Evolutionary conservation across 768 basidiomycete genomes (phyloP).

Genomic region (Rhizopogon salebrosus): DNA sequence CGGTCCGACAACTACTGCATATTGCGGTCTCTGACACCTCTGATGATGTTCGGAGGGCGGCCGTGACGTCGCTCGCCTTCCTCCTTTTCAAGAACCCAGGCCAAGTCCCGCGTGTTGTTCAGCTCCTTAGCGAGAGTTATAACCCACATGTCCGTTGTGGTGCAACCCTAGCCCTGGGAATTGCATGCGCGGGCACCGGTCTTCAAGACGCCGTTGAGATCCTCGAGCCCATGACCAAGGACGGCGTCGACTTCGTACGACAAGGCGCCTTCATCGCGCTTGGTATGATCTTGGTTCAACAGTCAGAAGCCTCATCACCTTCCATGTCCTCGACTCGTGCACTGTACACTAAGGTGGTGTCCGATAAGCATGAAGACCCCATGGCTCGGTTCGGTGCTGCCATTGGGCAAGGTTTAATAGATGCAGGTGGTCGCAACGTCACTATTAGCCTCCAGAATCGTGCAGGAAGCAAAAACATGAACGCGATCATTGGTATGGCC

Average conservation of each 20-base stretch:
- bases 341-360: conserved; percentile 84
- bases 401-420: conserved; percentile 93
- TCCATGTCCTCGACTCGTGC: conserved; percentile 76
- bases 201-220: conserved; percentile 90
- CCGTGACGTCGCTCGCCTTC: conserved; percentile 94
- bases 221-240: conserved; percentile 96
- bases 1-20: conserved; percentile 86
- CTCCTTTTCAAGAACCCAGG: conserved; percentile 94
- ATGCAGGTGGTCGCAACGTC: conserved; percentile 94
- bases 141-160: conserved; percentile 98
- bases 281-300: conserved; percentile 95
- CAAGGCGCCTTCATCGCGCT: conserved; percentile 95
- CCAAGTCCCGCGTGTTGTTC: conserved; percentile 95
- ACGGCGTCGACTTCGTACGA: conserved; percentile 96
- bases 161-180: conserved; percentile 92
- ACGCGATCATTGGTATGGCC: conserved; percentile 95
- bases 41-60: conserved; percentile 94
- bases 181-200: conserved; percentile 96
- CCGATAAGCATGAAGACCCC: conserved; percentile 97
- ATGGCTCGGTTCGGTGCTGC: conserved; percentile 98
- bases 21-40: conserved; percentile 98
- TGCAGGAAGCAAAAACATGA: conserved; percentile 89
- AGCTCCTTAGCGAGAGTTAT: conserved; percentile 95
- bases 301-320: conserved; percentile 85
- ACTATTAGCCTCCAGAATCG: conserved; percentile 92